phyloP scores from a whole-genome alignment of 495 filamentous ascomycete genomes.

The Podospora comata region DNA sequence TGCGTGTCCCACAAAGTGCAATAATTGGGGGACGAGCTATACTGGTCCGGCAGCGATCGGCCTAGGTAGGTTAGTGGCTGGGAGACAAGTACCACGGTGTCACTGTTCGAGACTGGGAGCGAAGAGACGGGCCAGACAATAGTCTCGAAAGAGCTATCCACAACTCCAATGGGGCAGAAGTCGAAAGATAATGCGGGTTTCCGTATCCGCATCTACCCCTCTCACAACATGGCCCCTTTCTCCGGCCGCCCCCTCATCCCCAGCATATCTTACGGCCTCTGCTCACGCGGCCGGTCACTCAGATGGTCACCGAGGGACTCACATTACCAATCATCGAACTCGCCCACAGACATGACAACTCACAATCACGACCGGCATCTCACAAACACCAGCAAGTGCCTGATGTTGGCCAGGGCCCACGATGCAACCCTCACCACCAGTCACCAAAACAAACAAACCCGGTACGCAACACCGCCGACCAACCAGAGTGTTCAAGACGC shows the following conservation, averaged over 20 bases:
- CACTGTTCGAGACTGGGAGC: background rate
- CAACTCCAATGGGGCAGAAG: background rate
- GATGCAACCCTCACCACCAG: background rate
- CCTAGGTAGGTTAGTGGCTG: background rate
- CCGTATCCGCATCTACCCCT: background rate
- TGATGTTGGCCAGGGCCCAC: background rate
- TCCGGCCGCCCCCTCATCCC: background rate
- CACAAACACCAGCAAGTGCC: no score
- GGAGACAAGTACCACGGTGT: background rate
- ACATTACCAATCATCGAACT: background rate
- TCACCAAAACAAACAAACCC: background rate
- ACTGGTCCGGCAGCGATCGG: background rate
- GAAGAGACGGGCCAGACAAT: background rate
- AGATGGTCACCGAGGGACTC: background rate
- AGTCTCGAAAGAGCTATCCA: background rate
- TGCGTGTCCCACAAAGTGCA: background rate
- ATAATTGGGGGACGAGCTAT: background rate
- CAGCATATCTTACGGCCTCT: background rate
- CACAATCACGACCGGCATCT: background rate
- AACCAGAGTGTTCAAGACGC: background rate
- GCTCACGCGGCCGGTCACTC: background rate
- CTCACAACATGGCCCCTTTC: background rate
- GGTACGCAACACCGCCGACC: background rate
- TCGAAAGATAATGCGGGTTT: background rate
- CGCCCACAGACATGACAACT: background rate